Base-by-base conservation (phyloP, 345 rosid species). In the Excoecaria cochinchinensis region DNA sequence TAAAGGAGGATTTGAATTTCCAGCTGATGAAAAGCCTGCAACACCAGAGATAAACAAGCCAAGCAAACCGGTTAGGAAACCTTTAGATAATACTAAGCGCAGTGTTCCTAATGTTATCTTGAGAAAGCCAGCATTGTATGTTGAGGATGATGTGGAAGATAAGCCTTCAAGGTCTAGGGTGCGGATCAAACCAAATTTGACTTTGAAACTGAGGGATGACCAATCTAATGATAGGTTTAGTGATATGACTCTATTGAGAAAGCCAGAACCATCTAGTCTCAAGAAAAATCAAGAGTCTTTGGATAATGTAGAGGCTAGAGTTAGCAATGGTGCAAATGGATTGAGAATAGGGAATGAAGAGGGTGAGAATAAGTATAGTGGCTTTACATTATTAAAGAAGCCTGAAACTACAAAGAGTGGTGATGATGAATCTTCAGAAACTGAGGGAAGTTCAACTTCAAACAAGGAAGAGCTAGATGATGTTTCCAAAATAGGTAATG, bases 31-130 rank as follows among this genome's bases (percentile, higher is more conserved):
- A 46, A 85, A 84, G 81, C 86, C 89, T 8, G 22, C 12, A 62
- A 68, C 59, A 16, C 70, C 82, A 7, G 77, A 75, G 80, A 60
- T 77, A 66, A 86, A 79, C 73, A 90, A 80, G 79, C 90, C 92
- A 42, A 74, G 48, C 67, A 82, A 73, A 72, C 63, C 80, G 19
- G 56, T 80, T 75, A 82, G 74, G 73, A 85, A 84, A 78, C 81
- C 84, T 11, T 55, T 69, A 22, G 87, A 85, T 77, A 79, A 73
- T 59, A 70, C 59, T 36, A 89, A 81, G 79, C 76, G 86, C 62
- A 89, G 78, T 66, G 80, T 91, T 75, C 97, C 97, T 53, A 87
- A 93, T 86, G 96, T 93, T 81, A 87, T 90, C 66, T 82, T 95
- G 87, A 88, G 98, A 78, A 95, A 89, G 84, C 98, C 96, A 8